Evolutionary conservation across 768 basidiomycete species (phyloP).

Genomic region (Termitomyces sp.): DNA sequence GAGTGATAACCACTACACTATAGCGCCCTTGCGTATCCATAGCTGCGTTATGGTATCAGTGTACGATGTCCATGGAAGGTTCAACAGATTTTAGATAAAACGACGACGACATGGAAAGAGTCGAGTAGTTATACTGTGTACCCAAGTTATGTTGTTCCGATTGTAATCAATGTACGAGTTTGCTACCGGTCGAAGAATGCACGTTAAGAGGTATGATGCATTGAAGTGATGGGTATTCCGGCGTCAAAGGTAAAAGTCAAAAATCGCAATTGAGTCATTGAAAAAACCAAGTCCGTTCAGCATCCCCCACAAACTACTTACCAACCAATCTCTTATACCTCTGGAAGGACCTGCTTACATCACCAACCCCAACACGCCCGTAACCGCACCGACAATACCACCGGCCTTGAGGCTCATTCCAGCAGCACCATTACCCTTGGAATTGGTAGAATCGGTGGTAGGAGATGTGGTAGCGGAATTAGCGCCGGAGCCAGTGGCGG

Average conservation of each 20-base stretch:
- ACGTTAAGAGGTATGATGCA: not conserved
- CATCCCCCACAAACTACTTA: not conserved
- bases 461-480: not conserved
- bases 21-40: not conserved
- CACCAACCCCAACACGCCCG: not conserved
- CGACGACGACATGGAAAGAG: not conserved
- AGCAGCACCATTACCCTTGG: not conserved
- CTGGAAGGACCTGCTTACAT: not conserved
- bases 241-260: not conserved
- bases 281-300: not conserved
- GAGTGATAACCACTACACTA: conserved; percentile 16
- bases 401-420: not conserved
- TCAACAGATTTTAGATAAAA: not conserved
- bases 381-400: not conserved
- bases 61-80: not conserved
- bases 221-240: not conserved
- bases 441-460: not conserved
- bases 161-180: not conserved
- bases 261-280: not conserved
- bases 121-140: not conserved
- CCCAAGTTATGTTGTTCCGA: not conserved
- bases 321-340: not conserved
- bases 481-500: not conserved
- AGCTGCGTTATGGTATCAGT: not conserved
- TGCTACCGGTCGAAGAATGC: not conserved